phyloP scores from a whole-genome alignment of 805 yeast genomes.

The Candida verbasci region DNA sequence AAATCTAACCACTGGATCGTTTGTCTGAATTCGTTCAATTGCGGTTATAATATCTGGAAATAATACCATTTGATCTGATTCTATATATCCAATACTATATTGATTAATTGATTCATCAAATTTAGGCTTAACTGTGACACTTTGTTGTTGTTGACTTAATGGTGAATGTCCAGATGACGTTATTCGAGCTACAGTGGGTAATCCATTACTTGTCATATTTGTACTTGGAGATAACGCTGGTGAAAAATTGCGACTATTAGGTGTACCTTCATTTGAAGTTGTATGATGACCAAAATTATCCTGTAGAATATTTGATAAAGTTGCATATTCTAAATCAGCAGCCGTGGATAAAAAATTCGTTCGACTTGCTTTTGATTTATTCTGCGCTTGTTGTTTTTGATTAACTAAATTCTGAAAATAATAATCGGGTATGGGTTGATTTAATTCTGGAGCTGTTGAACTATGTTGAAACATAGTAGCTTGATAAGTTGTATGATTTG shows the following conservation, averaged over 20 bases:
- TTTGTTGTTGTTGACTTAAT: slow-evolving; percentile 8
- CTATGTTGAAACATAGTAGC: slow-evolving; percentile 14
- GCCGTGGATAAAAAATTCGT: slow-evolving; percentile 62
- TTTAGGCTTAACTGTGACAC: slow-evolving; percentile 14
- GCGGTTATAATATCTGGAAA: slow-evolving; percentile 59
- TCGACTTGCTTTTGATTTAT: slow-evolving; percentile 17
- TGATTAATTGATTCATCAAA: slow-evolving; percentile 63
- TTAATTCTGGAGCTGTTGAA: slow-evolving; percentile 6
- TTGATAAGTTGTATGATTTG: slow-evolving; percentile 7
- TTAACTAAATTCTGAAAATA: slow-evolving; percentile 3
- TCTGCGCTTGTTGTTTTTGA: neutral
- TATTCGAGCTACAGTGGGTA: slow-evolving; percentile 1
- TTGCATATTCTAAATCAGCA: slow-evolving; percentile 69
- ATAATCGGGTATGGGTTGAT: slow-evolving; percentile 6
- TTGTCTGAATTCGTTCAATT: slow-evolving; percentile 33
- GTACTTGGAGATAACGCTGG: slow-evolving; percentile 40
- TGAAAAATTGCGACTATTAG: slow-evolving; percentile 28
- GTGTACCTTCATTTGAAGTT: slow-evolving; percentile 35
- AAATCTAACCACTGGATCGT: slow-evolving; percentile 27
- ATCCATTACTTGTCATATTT: slow-evolving; percentile 1
- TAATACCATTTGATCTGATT: slow-evolving; percentile 35
- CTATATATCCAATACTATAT: slow-evolving; percentile 56
- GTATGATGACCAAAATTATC: slow-evolving; percentile 34
- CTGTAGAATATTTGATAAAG: slow-evolving; percentile 60
- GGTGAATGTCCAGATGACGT: slow-evolving; percentile 14